Base-by-base conservation (phyloP, 2,329 filamentous ascomycete genomes). In the Chrysoporthe austroafricana region DNA sequence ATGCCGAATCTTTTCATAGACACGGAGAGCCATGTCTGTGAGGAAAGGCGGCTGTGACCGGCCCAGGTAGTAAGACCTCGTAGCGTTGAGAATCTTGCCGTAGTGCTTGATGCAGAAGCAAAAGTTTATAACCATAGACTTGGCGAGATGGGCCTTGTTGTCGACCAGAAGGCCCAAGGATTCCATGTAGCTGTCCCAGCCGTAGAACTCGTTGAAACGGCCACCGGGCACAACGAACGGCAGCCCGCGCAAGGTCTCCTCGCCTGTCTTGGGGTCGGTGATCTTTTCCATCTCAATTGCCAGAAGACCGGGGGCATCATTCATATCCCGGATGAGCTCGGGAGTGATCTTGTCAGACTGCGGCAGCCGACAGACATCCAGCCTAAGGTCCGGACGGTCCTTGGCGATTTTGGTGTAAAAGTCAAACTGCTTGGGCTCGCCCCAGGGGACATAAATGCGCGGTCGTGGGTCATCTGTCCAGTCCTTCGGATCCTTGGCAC, bases 131-230 rank as follows among this genome's bases (percentile, higher is more conserved):
- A 98, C 94, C 93, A 99, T 98, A 62, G 91, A 87, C 82, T 97
- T 97, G 72, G 94, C 94, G 66, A 98, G 82, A 74, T 97, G 89
- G 32, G 93, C 89, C 68, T 92, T 90, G 76, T 96, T 92, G 76
- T 95, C 93, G 73, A 93, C 88, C 68, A 98, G 83, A 68, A 99
- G 85, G 21, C 96, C 96, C 3, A 98, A 84, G 5, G 95, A 96
- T 78, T 95, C 93, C 94, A 99, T 98, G 83, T 98, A 99, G 77
- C 94, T 97, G 80, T 99, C 96, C 96, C 96, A 99, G 59, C 95
- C 95, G 77, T 99, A 99, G 32, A 99, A 81, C 79, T 99, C 96
- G 79, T 99, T 99, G 88, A 99, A 99, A 42, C 96, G 89, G 34
- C 96, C 96, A 69, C 96, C 96, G 0, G 96, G 96, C 3, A 99